Percentiles rank a stretch among this genome's conserved stretches.
These are phyloP conservation scores for Suaeda aralocaspica DNA, from an alignment of 148 eudicot species.

Conservation along the genomic window DNA sequence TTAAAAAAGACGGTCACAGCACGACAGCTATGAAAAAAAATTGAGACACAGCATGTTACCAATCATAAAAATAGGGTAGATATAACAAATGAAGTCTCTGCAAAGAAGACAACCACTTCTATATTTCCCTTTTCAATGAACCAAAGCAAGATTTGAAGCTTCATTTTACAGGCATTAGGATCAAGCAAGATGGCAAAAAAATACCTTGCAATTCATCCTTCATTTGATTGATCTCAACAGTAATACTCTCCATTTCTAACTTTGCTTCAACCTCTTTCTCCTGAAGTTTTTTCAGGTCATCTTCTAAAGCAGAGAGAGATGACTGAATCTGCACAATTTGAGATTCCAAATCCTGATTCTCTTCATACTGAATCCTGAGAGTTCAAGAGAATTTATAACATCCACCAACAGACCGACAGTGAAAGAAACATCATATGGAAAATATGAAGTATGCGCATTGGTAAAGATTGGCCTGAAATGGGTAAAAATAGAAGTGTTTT, in stretches of 20 bases:
- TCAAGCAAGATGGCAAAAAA: no score
- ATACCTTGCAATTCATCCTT: constrained; percentile 67
- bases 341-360: constrained; percentile 80
- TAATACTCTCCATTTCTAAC: constrained; percentile 54
- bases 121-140: neutral
- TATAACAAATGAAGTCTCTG: neutral
- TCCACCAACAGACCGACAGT: neutral
- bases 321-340: constrained; percentile 69
- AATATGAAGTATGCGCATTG: neutral
- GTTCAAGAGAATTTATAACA: constrained; percentile 4
- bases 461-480: no score
- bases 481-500: no score
- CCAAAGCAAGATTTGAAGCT: neutral
- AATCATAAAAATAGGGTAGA: neutral
- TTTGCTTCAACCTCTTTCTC: constrained; percentile 49
- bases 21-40: neutral
- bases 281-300: constrained; percentile 46
- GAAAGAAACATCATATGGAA: neutral
- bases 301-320: constrained; percentile 45
- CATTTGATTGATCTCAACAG: constrained; percentile 54
- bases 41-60: neutral
- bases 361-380: constrained; percentile 89
- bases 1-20: neutral
- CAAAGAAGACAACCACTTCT: neutral
- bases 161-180: no score